Base-by-base conservation (phyloP, 345 rosid species). In the Cardamine chenopodiifolia region DNA sequence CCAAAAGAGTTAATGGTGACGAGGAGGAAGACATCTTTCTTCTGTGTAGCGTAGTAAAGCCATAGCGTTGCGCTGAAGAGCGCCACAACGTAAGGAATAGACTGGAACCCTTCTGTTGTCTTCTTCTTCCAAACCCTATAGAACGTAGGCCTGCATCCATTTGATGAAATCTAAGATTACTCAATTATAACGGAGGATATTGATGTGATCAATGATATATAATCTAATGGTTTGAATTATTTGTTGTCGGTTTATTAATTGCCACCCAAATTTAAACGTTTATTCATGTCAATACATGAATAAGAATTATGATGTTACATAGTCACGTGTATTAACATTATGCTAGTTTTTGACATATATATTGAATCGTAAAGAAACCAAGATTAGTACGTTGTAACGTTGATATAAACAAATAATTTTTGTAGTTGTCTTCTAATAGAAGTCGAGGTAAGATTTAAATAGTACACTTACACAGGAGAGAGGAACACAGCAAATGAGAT, bases 391-490 rank as follows among this genome's bases (percentile, higher is more conserved):
- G 49, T 45, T n/a, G 5, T n/a, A n/a, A n/a, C n/a, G n/a, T n/a
- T n/a, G n/a, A 45, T 44, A n/a, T 0, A n/a, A 15, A 50, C 32
- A 57, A 19, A 44, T 29, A 5, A 45, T 2, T 42, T 19, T 31
- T 20, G 4, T 40, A 59, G 35, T 13, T 70, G 17, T 45, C 32
- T 70, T 44, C 18, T 15, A 15, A 44, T 6, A 15, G 48, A 44
- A 15, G 48, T 44, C 29, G 57, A 58, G 37, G 22, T 26, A 56
- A 39, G 39, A 34, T 35, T 44, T 26, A 1, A 26, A 31, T 37
- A 62, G 29, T 10, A 82, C 97, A 82, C 97, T 87, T 82, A 89
- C 97, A 83, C 64, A 3, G 97, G 97, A 2, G 94, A 81, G 47
- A 91, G 88, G 78, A 81, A 87, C 71, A 84, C 88, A 55, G 78